Percentiles rank a stretch among this genome's conserved stretches.
Conservation (phyloP, 768 basidiomycete genomes). For the Brasilioporus rufonigricans region DNA sequence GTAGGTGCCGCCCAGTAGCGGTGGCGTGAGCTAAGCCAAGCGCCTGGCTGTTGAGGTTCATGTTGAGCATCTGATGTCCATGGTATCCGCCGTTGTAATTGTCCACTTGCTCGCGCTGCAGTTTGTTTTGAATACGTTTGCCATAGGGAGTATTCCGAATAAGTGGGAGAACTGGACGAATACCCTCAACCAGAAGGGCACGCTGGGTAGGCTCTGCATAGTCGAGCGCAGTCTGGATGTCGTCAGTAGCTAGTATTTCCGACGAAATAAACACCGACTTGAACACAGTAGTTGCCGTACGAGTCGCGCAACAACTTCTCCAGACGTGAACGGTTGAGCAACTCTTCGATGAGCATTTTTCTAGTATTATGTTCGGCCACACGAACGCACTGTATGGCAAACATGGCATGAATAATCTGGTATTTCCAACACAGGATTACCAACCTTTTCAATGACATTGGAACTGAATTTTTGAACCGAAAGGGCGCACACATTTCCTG, state of each 20-base stretch:
- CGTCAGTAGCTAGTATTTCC: constrained; percentile 16
- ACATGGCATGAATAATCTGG: neutral
- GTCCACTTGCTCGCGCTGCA: constrained; percentile 91
- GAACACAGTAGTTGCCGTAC: constrained; percentile 94
- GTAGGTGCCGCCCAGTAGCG: constrained; percentile 53
- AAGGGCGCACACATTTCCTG: constrained; percentile 95
- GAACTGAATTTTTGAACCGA: constrained; percentile 99
- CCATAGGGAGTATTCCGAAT: constrained; percentile 99
- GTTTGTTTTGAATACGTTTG: constrained; percentile 97
- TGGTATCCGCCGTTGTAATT: constrained; percentile 56
- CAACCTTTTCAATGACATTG: constrained; percentile 95
- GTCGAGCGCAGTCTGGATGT: constrained; percentile 84
- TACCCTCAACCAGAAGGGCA: constrained; percentile 90
- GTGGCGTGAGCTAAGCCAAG: constrained; percentile 43
- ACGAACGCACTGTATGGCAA: constrained; percentile 60
- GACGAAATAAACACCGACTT: constrained; percentile 44
- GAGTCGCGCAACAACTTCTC: constrained; percentile 97
- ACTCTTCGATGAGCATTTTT: constrained; percentile 92
- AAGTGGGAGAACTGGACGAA: constrained; percentile 95
- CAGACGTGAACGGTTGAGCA: constrained; percentile 89
- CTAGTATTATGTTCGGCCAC: constrained; percentile 95
- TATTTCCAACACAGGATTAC: neutral
- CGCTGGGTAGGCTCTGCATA: constrained; percentile 96
- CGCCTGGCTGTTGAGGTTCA: constrained; percentile 54
- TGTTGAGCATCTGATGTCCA: constrained; percentile 59